Evolutionary conservation across 257 asterid genomes (phyloP), one percentile per base, ranked within the genome.

Genomic region (Ocimum tenuiflorum): DNA sequence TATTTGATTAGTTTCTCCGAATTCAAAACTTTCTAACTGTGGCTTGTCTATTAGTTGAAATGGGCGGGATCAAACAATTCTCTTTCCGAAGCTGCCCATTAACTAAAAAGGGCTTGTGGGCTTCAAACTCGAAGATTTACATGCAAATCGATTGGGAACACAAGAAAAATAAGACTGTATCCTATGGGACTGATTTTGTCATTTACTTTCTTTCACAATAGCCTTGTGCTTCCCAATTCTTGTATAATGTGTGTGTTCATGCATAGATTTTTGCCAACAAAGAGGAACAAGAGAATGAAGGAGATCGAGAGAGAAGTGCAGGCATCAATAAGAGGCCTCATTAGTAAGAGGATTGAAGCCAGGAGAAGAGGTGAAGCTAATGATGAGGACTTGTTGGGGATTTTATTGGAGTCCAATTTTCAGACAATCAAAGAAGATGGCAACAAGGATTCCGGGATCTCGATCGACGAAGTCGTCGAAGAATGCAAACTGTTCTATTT

Each of bases 261-360:
- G n/a, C 13, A 62, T 36, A 79, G 87, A 39, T 77, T 73, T 69
- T 13, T 82, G 35, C 83, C 83, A 0, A 75, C 85, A 0, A 60
- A 77, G 52, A 62, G 63, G 67, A 77, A 77, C 78, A 65, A 48
- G 50, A 74, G 81, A 68, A 68, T 82, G 74, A 79, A 69, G 19
- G 72, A 67, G 8, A 71, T 82, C 3, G 61, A 31, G 4, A 72
- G 5, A 0, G 76, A 77, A 63, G 58, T 78, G 7, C 58, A 50
- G 23, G 59, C 31, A 0, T 19, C n/a, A 13, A 51, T 81, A 1
- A 49, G 72, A 24, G 38, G 48, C 12, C 54, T 81, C 4, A 75
- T 78, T 24, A 27, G 57, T 10, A 57, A 31, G 58, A 69, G 83
- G 65, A 9, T 72, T 22, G 47, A 49, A 50, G 75, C 69, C 1